Evolutionary conservation across 2,329 filamentous ascomycete species (phyloP), one percentile per base, ranked within the genome.

Genomic region (Claviceps humidiphila): DNA sequence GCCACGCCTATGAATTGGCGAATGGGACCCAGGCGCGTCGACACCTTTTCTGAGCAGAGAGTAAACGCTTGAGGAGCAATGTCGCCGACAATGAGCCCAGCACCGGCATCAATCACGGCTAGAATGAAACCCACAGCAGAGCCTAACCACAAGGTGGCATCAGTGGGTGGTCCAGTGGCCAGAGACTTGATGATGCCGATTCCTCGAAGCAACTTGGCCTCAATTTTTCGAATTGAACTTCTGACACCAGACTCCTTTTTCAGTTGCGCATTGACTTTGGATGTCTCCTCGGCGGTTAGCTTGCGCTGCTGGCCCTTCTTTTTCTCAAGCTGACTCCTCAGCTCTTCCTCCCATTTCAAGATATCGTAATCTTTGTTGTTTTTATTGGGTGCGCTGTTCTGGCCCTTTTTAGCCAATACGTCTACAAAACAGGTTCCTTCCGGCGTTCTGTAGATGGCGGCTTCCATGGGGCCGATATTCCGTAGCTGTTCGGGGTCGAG

Each of bases 341-440:
- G 75, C 57, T 98, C 93, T 65, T 91, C 86, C 68, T 98, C 93
- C 93, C 94, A 98, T 68, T 95, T 96, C 42, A 96, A 69, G 1
- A 89, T 94, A 60, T 98, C 89, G 61, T 96, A 95, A 64, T 97
- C 93, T 66, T 95, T 96, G 48, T 81, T 84, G 61, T 89, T 95
- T 70, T 95, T 97, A 68, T 89, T 85, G 3, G 89, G 82, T 2
- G 85, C 71, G 40, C 75, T 72, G 55, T 80, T 80, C 54, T 81
- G 80, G 1, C 82, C 73, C 64, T 95, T 95, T 64, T 88, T 90
- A 38, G 85, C 87, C 5, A 98, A 76, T 0, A 97, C 87, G 67
- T 98, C 93, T 20, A 98, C 77, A 60, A 95, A 97, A 14, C 84
- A 78, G 1, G 85, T 90, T 1, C 89, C 91, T 65, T 94, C 89